These are phyloP conservation scores for Entomophthora muscae DNA, from an alignment of 371 early-diverging fungal genomes.

Conservation along the genomic window DNA sequence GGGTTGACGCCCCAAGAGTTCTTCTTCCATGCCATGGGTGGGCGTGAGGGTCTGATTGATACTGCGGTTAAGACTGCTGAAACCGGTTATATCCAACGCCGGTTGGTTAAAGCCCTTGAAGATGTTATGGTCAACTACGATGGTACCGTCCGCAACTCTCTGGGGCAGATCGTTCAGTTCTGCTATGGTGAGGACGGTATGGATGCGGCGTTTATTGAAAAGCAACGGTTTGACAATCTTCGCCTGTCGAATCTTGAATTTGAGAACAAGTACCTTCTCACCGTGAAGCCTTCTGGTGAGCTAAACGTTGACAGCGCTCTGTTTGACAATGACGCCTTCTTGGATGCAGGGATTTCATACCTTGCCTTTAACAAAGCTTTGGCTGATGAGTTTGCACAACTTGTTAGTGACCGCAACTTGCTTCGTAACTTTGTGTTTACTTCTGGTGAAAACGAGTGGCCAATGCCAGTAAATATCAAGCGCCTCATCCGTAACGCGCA, in stretches of 20 bases:
- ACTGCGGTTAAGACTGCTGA: constrained; percentile 99
- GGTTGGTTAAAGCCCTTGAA: constrained; percentile 97
- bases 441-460: constrained; percentile 56
- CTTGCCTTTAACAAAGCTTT: constrained; percentile 53
- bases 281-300: too few relatives aligned
- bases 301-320: constrained; percentile 41
- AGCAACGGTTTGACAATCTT: constrained; percentile 55
- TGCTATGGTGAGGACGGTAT: constrained; percentile 98
- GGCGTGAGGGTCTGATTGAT: constrained; percentile 98
- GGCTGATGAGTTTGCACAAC: constrained; percentile 64
- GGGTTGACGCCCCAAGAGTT: constrained; percentile 98
- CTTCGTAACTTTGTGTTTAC: constrained; percentile 65
- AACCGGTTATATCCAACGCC: constrained; percentile 99
- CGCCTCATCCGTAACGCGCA: constrained; percentile 85
- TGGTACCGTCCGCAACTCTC: constrained; percentile 91
- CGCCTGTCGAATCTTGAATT: constrained; percentile 46
- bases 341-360: constrained; percentile 41
- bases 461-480: constrained; percentile 79
- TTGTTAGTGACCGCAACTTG: constrained; percentile 49
- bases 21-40: constrained; percentile 99
- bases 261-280: constrained; percentile 58
- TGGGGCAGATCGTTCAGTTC: constrained; percentile 88
- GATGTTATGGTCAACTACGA: constrained; percentile 97
- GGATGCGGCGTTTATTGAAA: constrained; percentile 89
- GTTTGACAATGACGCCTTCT: constrained; percentile 20